phyloP scores from a whole-genome alignment of 352 stramenopile genomes.

The Globisporangium middletonii region DNA sequence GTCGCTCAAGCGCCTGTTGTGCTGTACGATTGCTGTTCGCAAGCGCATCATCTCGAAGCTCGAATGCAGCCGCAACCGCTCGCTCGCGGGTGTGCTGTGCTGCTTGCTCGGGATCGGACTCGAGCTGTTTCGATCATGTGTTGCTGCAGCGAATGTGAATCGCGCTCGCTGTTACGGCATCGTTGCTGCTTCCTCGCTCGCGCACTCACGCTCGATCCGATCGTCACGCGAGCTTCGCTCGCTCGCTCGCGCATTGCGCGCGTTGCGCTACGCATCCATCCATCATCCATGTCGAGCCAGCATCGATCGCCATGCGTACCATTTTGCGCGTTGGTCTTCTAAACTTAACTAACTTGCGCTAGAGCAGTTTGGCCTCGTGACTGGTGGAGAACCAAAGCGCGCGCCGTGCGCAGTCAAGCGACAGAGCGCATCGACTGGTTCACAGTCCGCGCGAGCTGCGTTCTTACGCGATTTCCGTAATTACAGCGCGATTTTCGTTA shows the following conservation, averaged over 20 bases:
- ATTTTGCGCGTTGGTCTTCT: constrained; percentile 87
- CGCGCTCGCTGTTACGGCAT: no score
- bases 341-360: constrained; percentile 75
- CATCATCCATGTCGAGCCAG: constrained; percentile 1
- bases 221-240: no score
- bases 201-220: no score
- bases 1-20: no score
- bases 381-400: constrained; percentile 17
- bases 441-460: constrained; percentile 14
- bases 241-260: background rate
- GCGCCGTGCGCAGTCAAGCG: constrained; percentile 14
- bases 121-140: no score
- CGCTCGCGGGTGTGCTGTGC: background rate
- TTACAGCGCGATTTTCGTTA: background rate
- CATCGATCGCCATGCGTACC: constrained; percentile 28
- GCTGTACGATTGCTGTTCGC: no score
- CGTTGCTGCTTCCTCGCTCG: no score
- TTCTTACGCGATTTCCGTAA: constrained; percentile 8
- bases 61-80: background rate
- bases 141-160: no score
- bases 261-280: background rate
- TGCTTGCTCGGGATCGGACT: background rate
- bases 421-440: constrained; percentile 26
- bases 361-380: constrained; percentile 17
- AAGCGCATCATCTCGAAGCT: background rate